A percentile compares a stretch with the other conserved stretches of the same genome.
These are phyloP conservation scores for Garcia nutans DNA, from an alignment of 345 rosid genomes.

Conservation along the genomic window DNA sequence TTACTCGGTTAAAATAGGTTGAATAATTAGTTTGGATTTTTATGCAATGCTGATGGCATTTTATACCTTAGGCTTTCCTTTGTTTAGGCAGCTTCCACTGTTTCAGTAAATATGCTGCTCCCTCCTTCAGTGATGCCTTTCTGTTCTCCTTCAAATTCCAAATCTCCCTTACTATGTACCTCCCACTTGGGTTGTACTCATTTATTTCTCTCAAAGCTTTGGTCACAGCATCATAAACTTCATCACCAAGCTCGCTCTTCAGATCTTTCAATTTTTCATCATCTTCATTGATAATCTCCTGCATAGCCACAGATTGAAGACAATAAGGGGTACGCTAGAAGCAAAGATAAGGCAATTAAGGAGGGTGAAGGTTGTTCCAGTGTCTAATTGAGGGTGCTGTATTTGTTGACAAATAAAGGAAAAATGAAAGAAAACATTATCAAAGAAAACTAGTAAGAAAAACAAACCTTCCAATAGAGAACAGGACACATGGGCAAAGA, in stretches of 20 bases:
- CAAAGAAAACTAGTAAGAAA: background rate
- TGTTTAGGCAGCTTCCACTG: conserved; percentile 32
- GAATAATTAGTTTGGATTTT: no score
- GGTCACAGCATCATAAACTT: conserved; percentile 35
- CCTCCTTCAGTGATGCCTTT: conserved; percentile 46
- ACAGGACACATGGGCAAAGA: background rate
- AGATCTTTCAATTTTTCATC: conserved; percentile 43
- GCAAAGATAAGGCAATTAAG: background rate
- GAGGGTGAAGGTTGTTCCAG: no score
- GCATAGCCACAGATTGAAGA: background rate
- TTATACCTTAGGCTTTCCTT: conserved; percentile 24
- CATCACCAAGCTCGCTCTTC: conserved; percentile 36
- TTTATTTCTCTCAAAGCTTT: conserved; percentile 37
- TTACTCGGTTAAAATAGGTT: no score
- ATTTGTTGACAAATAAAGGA: background rate
- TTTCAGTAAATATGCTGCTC: conserved; percentile 23
- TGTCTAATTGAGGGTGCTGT: no score
- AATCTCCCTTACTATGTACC: conserved; percentile 38
- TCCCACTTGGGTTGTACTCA: conserved; percentile 50
- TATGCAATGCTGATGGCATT: no score
- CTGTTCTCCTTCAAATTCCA: conserved; percentile 38
- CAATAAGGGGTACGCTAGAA: background rate
- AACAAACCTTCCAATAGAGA: background rate
- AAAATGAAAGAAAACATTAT: background rate
- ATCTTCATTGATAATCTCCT: conserved; percentile 41